Conservation (phyloP, 2,329 filamentous ascomycete genomes). For the Pleomassaria siparia region DNA sequence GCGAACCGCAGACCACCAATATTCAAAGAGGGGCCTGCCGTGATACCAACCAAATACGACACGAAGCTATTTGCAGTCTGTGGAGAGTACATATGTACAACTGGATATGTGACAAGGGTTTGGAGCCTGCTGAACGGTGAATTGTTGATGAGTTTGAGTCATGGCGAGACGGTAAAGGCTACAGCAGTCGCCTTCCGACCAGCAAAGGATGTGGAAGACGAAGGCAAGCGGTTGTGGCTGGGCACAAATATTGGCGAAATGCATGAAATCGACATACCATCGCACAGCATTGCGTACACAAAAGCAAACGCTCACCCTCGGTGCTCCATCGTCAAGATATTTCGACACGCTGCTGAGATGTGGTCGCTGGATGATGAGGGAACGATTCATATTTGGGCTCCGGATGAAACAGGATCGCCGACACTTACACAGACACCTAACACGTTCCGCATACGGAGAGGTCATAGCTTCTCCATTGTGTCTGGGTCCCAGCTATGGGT, state of each 20-base stretch:
- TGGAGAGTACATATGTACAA: conserved; percentile 83
- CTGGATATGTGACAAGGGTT: conserved; percentile 80
- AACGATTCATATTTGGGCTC: conserved; percentile 82
- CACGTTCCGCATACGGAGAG: conserved; percentile 75
- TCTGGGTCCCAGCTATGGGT: conserved; percentile 87
- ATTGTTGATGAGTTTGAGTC: conserved; percentile 74
- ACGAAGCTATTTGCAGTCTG: conserved; percentile 84
- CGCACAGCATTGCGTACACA: conserved; percentile 68
- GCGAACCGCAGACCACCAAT: conserved; percentile 82
- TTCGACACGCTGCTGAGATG: conserved; percentile 82
- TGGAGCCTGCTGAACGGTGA: conserved; percentile 87
- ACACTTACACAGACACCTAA: conserved; percentile 74
- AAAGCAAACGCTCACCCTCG: conserved; percentile 74
- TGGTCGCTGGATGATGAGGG: conserved; percentile 94
- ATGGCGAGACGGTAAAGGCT: conserved; percentile 82
- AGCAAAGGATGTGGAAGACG: conserved; percentile 71
- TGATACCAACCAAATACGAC: conserved; percentile 84
- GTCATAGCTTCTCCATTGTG: conserved; percentile 85
- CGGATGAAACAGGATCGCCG: conserved; percentile 73
- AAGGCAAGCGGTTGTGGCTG: conserved; percentile 83
- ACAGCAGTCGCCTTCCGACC: conserved; percentile 86
- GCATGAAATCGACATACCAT: conserved; percentile 80
- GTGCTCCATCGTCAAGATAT: conserved; percentile 79
- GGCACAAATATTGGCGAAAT: conserved; percentile 87
- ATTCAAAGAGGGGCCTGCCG: conserved; percentile 69